These are phyloP conservation scores for Apiotrichum montevideense DNA, from an alignment of 1,284 basidiomycete species.

Conservation along the genomic window DNA sequence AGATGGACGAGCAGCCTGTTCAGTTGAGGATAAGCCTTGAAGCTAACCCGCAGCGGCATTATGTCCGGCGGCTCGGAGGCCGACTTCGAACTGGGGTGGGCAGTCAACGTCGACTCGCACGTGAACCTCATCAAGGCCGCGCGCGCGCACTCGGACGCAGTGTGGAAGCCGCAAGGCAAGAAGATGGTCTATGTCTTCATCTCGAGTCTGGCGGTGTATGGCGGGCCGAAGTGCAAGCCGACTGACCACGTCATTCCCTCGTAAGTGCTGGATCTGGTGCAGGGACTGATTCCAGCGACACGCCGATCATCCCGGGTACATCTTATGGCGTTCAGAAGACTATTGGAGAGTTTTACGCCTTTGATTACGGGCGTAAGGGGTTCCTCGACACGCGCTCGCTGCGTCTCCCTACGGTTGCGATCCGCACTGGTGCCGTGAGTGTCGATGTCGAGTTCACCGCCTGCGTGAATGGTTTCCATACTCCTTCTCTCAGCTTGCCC, in stretches of 20 bases:
- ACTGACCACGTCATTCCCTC: slow-evolving; percentile 39
- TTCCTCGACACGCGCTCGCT: slow-evolving; percentile 60
- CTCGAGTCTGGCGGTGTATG: slow-evolving; percentile 60
- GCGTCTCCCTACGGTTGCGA: slow-evolving; percentile 58
- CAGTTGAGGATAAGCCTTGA: no score
- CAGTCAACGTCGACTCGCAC: slow-evolving; percentile 59
- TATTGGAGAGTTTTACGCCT: slow-evolving; percentile 57
- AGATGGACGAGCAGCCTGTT: neutral
- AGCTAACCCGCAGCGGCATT: slow-evolving; percentile 49
- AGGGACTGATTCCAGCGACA: slow-evolving; percentile 49
- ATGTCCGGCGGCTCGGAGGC: slow-evolving; percentile 65
- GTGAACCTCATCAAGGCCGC: slow-evolving; percentile 53
- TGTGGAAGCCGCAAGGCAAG: slow-evolving; percentile 20
- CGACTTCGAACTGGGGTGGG: slow-evolving; percentile 57
- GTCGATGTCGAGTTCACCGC: no score
- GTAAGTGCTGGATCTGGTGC: slow-evolving; percentile 27
- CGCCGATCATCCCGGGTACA: slow-evolving; percentile 56
- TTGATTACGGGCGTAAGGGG: slow-evolving; percentile 58
- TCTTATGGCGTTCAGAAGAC: slow-evolving; percentile 59
- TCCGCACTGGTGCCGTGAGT: slow-evolving; percentile 52
- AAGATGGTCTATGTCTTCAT: slow-evolving; percentile 57
- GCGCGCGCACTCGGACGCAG: slow-evolving; percentile 44
- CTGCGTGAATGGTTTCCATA: no score
- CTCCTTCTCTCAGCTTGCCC: no score
- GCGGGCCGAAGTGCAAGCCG: slow-evolving; percentile 53